Base-by-base conservation (phyloP, 176 grass and related monocot genomes). In the Aegilops bicornis region DNA sequence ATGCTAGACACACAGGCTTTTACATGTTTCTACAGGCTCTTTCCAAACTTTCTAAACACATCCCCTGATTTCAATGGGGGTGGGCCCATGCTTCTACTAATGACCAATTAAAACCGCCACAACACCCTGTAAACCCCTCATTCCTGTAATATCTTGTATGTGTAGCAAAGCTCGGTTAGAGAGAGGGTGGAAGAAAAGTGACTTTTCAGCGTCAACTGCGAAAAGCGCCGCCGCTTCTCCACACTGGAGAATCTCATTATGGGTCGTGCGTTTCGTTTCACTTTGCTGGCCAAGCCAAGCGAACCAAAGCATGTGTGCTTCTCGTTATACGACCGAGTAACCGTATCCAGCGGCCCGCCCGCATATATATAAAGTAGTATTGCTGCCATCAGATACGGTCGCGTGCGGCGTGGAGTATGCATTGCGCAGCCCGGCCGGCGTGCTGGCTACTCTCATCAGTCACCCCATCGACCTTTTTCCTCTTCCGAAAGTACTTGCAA, bases 201-300 rank as follows among this genome's bases (percentile, higher is more conserved):
- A 62, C 89, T 83, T 90, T 91, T 88, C 80, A 85, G 85, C 81
- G 85, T 76, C 76, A 60, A 76, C 47, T 4, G 76, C 45, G 56
- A 75, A 88, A 79, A 24, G 54, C 13, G 52, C 25, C 17, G 20
- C 39, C 24, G 8, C 10, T 69, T 40, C 67, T 58, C 24, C 82
- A 66, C 82, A 81, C 82, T 9, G 1, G 60, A 50, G 85, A 84
- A 88, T 91, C 85, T 31, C 30, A 31, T 31, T 31, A 31, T 31
- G 2, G 30, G 30, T 1, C 12, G 40, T 43, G 40, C 40, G 40
- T 43, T 43, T 43, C 0, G 5, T 67, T 84, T 84, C 45, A 64
- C 62, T 58, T 58, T 58, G 83, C 12, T 9, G 80, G 30, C 20
- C 19, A 76, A 1, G 5, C 72, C 14, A 7, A 8, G 16, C 14